Evolutionary conservation across 164 flowering plant genomes (phyloP).

Genomic region (Vitis riparia): DNA sequence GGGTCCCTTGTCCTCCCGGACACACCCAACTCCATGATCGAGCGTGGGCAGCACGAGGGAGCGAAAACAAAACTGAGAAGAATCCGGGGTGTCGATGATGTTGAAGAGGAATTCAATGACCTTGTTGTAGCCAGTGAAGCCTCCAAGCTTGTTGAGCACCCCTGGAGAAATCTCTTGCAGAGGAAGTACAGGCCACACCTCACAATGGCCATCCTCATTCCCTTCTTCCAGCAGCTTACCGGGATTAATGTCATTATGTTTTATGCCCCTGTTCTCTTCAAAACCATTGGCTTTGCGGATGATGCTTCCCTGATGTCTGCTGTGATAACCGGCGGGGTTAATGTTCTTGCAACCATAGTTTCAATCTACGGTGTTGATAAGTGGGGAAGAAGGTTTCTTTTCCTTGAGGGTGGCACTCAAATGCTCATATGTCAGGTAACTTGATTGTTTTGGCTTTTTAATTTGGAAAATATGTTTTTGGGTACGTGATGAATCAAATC

Average conservation of each 20-base stretch:
- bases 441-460: not conserved
- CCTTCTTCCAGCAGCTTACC: constrained; percentile 77
- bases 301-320: constrained; percentile 76
- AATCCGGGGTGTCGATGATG: constrained; percentile 56
- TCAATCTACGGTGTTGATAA: constrained; percentile 68
- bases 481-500: too few species aligned
- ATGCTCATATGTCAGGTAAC: constrained; percentile 76
- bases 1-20: constrained; percentile 73
- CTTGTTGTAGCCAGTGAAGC: constrained; percentile 69
- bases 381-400: constrained; percentile 64
- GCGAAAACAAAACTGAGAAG: constrained; percentile 41
- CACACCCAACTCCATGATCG: constrained; percentile 83
- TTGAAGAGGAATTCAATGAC: constrained; percentile 66
- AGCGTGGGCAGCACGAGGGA: constrained; percentile 46
- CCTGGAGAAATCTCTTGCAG: constrained; percentile 60
- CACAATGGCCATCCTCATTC: constrained; percentile 63
- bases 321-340: constrained; percentile 69
- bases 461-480: too few species aligned
- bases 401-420: constrained; percentile 74
- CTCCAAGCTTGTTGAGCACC: constrained; percentile 56
- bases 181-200: constrained; percentile 73
- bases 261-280: constrained; percentile 78
- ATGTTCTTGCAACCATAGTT: constrained; percentile 58
- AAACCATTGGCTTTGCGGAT: constrained; percentile 60
- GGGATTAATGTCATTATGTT: constrained; percentile 88